These are phyloP conservation scores for Aurantiochytrium sp. DNA, from an alignment of 108 stramenopile species.

Conservation along the genomic window DNA sequence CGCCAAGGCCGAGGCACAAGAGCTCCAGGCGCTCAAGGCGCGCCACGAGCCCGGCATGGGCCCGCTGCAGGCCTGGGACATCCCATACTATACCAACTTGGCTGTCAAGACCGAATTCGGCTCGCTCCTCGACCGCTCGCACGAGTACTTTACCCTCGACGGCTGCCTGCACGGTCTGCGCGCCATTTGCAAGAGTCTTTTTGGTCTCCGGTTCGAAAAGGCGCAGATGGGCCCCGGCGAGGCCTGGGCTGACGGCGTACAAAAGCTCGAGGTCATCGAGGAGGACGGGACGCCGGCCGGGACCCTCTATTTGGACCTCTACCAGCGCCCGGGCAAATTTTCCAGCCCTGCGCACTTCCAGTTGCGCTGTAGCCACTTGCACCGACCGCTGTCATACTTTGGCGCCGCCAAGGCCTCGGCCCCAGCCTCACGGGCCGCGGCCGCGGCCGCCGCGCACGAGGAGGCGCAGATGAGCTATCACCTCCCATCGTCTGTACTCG, in stretches of 20 bases:
- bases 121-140: background rate
- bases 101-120: constrained; percentile 32
- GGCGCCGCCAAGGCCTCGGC: background rate
- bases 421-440: background rate
- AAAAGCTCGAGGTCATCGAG: constrained; percentile 64
- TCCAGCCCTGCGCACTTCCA: constrained; percentile 94
- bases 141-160: constrained; percentile 64
- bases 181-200: constrained; percentile 57
- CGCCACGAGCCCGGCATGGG: constrained; percentile 56
- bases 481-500: constrained; percentile 79
- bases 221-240: constrained; percentile 59
- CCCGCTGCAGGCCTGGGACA: constrained; percentile 78
- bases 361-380: constrained; percentile 76
- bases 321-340: constrained; percentile 80
- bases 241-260: constrained; percentile 67
- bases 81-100: constrained; percentile 65
- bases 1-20: constrained; percentile 37
- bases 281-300: constrained; percentile 66
- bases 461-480: constrained; percentile 50
- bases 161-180: constrained; percentile 72
- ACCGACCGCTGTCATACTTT: background rate
- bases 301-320: constrained; percentile 84
- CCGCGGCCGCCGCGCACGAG: background rate
- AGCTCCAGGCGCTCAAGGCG: constrained; percentile 41
- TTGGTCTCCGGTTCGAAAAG: constrained; percentile 75